Base-by-base conservation (phyloP, 345 rosid species). In the Arabidopsis arenosa region DNA sequence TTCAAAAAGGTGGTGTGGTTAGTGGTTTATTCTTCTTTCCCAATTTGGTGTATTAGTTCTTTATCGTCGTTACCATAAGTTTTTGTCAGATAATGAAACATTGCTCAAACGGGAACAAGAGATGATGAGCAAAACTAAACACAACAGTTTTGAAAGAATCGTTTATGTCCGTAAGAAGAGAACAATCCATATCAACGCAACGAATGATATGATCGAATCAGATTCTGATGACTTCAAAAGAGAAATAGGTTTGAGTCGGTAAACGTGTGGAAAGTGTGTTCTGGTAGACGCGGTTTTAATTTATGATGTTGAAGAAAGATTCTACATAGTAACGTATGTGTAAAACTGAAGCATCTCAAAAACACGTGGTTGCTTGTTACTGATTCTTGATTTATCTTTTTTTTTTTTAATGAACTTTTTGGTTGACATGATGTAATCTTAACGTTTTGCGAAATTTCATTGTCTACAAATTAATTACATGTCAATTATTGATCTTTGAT, bases 141-240 rank as follows among this genome's bases (percentile, higher is more conserved):
- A 23, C 26, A 23, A 23, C 1, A 23, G 26, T 1, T 23, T 14
- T 3, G 2, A 55, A 63, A 17, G 58, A 15, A 57, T 47, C 61
- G 6, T 2, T 36, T 33, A 11, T 23, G 57, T 58, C 61, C 11
- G 23, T 6, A 65, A 36, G 65, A 65, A 35, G 40, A 54, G 66
- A 74, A 65, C 32, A 57, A 55, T 1, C 10, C 8, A 63, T n/a
- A 21, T 61, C 9, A 21, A 74, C 41, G 72, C 53, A 55, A 45
- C 52, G 33, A 75, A 37, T 48, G 30, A 9, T 8, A 3, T 10
- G 67, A 37, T 7, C 9, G 79, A 4, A 75, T 49, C 37, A 3
- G 73, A 67, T 75, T 57, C 67, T 17, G 45, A 66, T 65, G 41
- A 21, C 72, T 74, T 7, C 0, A 54, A 64, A 54, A 44, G 56